These are phyloP conservation scores for Trichophyton rubrum DNA, from an alignment of 2,329 filamentous ascomycete species.

Conservation along the genomic window DNA sequence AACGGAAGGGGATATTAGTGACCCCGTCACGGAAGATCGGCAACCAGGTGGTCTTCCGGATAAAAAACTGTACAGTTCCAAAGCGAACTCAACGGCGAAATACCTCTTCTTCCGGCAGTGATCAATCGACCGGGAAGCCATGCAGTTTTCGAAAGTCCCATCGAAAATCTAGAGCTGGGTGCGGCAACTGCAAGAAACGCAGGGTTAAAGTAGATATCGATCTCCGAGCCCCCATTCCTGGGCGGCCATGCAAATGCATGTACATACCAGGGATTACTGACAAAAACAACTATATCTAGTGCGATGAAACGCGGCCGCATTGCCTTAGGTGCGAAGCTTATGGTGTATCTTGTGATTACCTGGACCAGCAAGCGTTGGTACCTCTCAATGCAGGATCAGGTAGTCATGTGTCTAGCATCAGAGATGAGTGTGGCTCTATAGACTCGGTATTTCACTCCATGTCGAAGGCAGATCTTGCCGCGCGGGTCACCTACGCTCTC, in stretches of 20 bases:
- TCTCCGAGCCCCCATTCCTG: background rate
- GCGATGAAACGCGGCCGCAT: constrained; percentile 24
- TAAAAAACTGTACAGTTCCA: constrained; percentile 7
- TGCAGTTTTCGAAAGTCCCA: constrained; percentile 24
- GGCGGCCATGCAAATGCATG: background rate
- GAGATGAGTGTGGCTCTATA: background rate
- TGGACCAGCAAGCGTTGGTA: background rate
- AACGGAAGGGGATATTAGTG: background rate
- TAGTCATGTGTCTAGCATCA: background rate
- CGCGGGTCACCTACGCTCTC: constrained; percentile 17
- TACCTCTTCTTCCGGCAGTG: background rate
- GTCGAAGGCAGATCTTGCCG: constrained; percentile 10
- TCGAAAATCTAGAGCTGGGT: constrained; percentile 26
- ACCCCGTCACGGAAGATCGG: constrained; percentile 10
- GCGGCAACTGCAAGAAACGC: constrained; percentile 24
- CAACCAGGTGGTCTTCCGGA: constrained; percentile 15
- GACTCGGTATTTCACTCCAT: constrained; percentile 5
- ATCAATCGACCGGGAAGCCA: constrained; percentile 9
- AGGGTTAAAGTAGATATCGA: constrained; percentile 22
- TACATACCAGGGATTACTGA: background rate
- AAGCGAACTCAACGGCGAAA: background rate
- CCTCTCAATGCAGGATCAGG: background rate
- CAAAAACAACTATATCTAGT: constrained; percentile 14
- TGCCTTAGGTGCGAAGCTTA: constrained; percentile 23
- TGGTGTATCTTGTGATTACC: constrained; percentile 22